Base-by-base conservation (phyloP, 2,329 filamentous ascomycete species). In the Trichoderma breve region DNA sequence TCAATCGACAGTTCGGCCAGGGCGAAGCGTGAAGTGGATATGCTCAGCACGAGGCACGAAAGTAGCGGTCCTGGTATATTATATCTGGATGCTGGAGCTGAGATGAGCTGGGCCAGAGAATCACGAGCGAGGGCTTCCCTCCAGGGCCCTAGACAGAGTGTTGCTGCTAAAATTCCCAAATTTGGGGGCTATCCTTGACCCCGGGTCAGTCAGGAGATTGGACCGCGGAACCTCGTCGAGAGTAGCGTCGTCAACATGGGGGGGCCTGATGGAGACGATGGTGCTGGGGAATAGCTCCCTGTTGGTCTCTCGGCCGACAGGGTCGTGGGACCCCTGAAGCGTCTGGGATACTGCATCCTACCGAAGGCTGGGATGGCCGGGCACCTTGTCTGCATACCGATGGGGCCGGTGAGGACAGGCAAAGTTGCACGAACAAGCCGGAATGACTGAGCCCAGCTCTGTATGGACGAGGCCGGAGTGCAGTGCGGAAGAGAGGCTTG, bases 271-370 rank as follows among this genome's bases (percentile, higher is more conserved):
- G 66, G 66, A 53, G 69, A 53, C 61, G 60, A 55, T 71, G 47
- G 61, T 71, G 69, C 69, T 71, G 69, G 69, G 69, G 69, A 71
- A 71, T 4, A 32, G 60, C 34, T 71, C 69, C 69, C 53, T 71
- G 69, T 65, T 71, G 69, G 62, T 43, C 53, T 66, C 69, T 58
- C 51, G 28, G 62, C 30, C 61, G 60, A 58, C 61, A 60, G 34
- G 69, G 69, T 47, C 21, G n/a, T 26, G 57, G 21, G 57, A 34
- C 57, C 67, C 67, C 67, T 64, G 60, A 15, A 15, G 21, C 24
- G 28, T 18, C 69, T 34, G 26, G 69, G 69, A 71, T 71, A 26
- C 43, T 71, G 69, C 69, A 58, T 71, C 61, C 51, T 65, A 63
- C 34, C 61, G 61, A 71, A 21, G 53, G 30, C 69, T 36, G 51